Conservation (phyloP, 1,284 basidiomycete species). For the Moesziomyces globuligerus region DNA sequence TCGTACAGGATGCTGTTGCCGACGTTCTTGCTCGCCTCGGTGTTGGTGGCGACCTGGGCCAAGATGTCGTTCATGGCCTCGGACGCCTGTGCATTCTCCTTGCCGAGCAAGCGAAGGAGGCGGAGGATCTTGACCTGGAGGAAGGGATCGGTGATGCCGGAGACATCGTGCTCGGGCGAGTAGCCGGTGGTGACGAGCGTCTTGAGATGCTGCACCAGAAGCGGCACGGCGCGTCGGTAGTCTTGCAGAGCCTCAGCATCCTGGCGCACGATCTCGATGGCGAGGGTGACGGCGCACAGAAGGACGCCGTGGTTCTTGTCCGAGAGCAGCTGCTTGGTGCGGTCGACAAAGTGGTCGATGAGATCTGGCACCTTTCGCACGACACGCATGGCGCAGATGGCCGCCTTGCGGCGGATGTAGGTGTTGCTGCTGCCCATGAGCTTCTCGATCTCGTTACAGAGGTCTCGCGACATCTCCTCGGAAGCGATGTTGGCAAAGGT, state of each 20-base stretch:
- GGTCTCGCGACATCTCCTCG: conserved; percentile 71
- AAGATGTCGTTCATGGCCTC: conserved; percentile 99
- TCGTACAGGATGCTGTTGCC: conserved; percentile 98
- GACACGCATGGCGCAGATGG: conserved; percentile 94
- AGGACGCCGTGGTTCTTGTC: conserved; percentile 98
- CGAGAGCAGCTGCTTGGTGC: conserved; percentile 88
- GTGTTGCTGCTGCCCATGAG: conserved; percentile 96
- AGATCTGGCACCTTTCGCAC: conserved; percentile 97
- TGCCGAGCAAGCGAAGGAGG: conserved; percentile 87
- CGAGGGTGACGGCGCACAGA: conserved; percentile 90
- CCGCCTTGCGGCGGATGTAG: conserved; percentile 99
- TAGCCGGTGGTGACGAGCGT: conserved; percentile 95
- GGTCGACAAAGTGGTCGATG: conserved; percentile 87
- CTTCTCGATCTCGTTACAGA: conserved; percentile 86
- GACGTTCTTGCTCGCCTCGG: conserved; percentile 96
- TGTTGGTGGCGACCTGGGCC: conserved; percentile 98
- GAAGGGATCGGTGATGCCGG: conserved; percentile 98
- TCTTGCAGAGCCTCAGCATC: conserved; percentile 81
- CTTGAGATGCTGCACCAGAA: conserved; percentile 95
- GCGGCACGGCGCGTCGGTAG: conserved; percentile 89
- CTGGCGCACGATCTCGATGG: conserved; percentile 90
- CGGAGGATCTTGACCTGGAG: conserved; percentile 96
- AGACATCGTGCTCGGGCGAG: conserved; percentile 99
- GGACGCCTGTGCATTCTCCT: conserved; percentile 82
- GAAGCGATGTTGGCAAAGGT: conserved; percentile 99